Evolutionary conservation across 140 eudicot genomes (phyloP).

Genomic region (Cichorium intybus): DNA sequence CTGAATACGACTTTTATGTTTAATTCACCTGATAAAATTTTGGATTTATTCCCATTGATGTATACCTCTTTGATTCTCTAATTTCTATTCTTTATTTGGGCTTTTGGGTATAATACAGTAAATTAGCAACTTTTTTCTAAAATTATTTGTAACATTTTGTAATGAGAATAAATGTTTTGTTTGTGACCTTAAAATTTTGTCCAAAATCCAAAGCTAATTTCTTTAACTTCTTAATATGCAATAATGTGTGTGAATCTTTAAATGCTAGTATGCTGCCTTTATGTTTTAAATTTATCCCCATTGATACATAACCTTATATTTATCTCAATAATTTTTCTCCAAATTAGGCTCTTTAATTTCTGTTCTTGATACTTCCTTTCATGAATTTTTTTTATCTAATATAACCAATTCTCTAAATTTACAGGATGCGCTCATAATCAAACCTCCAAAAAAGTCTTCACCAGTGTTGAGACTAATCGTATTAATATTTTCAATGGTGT

Average conservation of each 20-base stretch:
- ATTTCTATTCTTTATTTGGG: neutral
- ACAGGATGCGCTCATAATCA: slow-evolving; percentile 61
- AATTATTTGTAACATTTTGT: neutral
- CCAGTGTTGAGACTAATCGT: slow-evolving; percentile 55
- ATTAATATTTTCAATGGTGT: slow-evolving; percentile 56
- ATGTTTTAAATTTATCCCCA: no score
- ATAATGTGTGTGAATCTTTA: no score
- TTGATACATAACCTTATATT: no score
- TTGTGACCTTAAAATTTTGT: no score
- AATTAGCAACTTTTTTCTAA: neutral
- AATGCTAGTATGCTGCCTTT: no score
- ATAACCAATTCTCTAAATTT: slow-evolving; percentile 11
- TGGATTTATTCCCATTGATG: neutral
- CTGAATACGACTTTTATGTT: neutral
- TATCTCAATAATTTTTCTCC: neutral
- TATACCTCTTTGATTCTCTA: neutral
- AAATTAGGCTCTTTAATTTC: neutral
- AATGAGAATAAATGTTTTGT: no score
- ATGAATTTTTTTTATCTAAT: neutral
- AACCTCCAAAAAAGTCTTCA: slow-evolving; percentile 63
- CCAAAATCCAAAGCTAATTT: no score
- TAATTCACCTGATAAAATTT: neutral
- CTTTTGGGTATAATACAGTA: neutral
- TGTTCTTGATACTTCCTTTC: neutral
- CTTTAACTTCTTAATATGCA: no score